phyloP scores from a whole-genome alignment of 192 early-diverging fungal species.

The Backusella psychrophila region DNA sequence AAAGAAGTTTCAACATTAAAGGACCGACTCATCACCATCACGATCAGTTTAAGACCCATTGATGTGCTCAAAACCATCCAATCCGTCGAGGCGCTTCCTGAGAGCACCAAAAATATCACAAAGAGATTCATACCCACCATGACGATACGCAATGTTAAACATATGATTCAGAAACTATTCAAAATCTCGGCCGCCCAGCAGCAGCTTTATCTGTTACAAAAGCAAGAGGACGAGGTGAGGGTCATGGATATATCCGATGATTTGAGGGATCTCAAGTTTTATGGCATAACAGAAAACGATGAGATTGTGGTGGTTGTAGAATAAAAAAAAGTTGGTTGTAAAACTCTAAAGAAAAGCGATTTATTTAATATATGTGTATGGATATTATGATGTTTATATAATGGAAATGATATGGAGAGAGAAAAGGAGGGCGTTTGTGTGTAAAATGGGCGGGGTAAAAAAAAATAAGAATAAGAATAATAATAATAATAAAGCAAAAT shows the following conservation, averaged over 20 bases:
- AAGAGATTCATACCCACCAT: constrained; percentile 44
- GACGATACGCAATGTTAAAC: constrained; percentile 47
- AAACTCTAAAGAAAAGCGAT: background rate
- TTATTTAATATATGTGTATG: background rate
- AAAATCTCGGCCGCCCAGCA: constrained; percentile 40
- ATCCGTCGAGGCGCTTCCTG: constrained; percentile 6
- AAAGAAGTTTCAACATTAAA: background rate
- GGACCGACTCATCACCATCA: constrained; percentile 24
- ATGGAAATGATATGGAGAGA: too few relatives aligned
- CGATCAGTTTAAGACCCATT: constrained; percentile 22
- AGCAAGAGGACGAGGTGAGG: constrained; percentile 10
- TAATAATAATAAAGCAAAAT: background rate
- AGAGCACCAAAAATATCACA: constrained; percentile 19
- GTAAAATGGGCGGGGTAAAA: background rate
- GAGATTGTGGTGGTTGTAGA: constrained; percentile 39
- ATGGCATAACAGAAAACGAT: constrained; percentile 42
- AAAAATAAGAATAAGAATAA: background rate
- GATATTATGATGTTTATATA: background rate
- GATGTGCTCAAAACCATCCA: background rate
- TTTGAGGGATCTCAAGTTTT: constrained; percentile 49
- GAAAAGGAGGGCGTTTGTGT: background rate
- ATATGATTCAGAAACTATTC: constrained; percentile 50
- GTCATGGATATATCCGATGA: constrained; percentile 40
- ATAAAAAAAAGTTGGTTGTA: background rate
- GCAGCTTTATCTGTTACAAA: constrained; percentile 35